A percentile compares a stretch with the other conserved stretches of the same genome.
phyloP scores from a whole-genome alignment of 1,284 basidiomycete genomes.

The Caloboletus inedulis region DNA sequence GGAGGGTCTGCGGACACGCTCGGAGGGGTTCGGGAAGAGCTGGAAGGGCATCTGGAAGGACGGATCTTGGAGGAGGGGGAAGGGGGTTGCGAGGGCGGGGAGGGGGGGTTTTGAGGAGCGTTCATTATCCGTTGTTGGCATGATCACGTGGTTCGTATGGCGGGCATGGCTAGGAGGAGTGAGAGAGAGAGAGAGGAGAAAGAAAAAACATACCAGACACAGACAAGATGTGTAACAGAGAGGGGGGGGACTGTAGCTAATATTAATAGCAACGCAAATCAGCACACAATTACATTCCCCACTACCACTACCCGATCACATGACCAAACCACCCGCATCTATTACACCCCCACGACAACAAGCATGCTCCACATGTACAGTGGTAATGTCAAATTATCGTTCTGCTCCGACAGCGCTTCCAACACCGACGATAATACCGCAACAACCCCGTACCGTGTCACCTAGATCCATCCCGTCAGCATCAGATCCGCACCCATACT shows the following conservation, averaged over 20 bases:
- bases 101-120: constrained; percentile 12
- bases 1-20: constrained; percentile 30
- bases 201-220: constrained; percentile 1
- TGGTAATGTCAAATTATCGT: constrained; percentile 91
- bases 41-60: constrained; percentile 33
- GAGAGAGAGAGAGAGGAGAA: neutral
- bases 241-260: too few species aligned
- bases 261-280: constrained; percentile 2
- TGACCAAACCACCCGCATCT: constrained; percentile 13
- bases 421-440: constrained; percentile 65
- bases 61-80: constrained; percentile 27
- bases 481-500: constrained; percentile 2
- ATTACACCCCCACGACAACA: constrained; percentile 41
- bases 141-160: constrained; percentile 24
- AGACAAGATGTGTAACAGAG: too few species aligned
- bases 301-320: constrained; percentile 27
- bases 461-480: constrained; percentile 38
- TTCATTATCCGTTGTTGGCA: constrained; percentile 26
- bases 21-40: constrained; percentile 20
- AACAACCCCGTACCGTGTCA: constrained; percentile 53
- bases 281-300: constrained; percentile 17
- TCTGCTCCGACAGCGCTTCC: constrained; percentile 88
- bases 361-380: constrained; percentile 85
- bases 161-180: constrained; percentile 3
- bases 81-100: constrained; percentile 22